These are phyloP conservation scores for Saccharomycopsis fermentans DNA, from an alignment of 805 yeast species.

Conservation along the genomic window DNA sequence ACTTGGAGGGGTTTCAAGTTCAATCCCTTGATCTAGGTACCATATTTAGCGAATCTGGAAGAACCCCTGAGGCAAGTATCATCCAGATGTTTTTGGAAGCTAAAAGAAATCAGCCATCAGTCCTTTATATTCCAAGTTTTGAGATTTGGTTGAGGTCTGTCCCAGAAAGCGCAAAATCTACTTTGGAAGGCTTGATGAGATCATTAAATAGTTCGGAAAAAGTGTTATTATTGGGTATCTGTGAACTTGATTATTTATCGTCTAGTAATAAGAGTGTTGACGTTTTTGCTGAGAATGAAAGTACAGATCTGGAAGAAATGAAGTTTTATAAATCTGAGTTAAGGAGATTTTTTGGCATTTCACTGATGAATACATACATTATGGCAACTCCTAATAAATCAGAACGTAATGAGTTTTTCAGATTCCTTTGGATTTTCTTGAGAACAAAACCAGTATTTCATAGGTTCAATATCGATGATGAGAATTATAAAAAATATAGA, in stretches of 20 bases:
- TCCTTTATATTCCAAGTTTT: constrained; percentile 72
- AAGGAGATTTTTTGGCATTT: constrained; percentile 49
- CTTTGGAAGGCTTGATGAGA: constrained; percentile 59
- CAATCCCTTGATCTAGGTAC: constrained; percentile 78
- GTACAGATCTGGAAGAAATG: not conserved
- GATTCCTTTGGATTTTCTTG: constrained; percentile 42
- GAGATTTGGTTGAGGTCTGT: constrained; percentile 67
- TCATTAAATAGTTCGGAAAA: constrained; percentile 62
- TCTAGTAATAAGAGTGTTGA: constrained; percentile 21
- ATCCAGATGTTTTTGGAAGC: constrained; percentile 84
- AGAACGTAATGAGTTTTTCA: constrained; percentile 51
- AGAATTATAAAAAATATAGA: constrained; percentile 24
- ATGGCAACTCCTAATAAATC: constrained; percentile 33
- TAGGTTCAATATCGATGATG: constrained; percentile 40
- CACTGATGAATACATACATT: constrained; percentile 35
- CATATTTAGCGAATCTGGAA: constrained; percentile 64
- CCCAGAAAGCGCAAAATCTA: constrained; percentile 58
- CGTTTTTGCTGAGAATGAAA: constrained; percentile 23
- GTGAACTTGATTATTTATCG: constrained; percentile 38
- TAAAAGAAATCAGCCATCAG: constrained; percentile 79
- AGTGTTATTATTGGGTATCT: constrained; percentile 62
- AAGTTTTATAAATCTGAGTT: not conserved
- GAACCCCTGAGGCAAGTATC: constrained; percentile 73
- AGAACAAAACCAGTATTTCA: constrained; percentile 66
- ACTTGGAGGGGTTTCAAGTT: constrained; percentile 80